Percentiles rank a stretch among this genome's conserved stretches.
Conservation (phyloP, 257 asterid genomes). For the Jaltomata sinuosa region DNA sequence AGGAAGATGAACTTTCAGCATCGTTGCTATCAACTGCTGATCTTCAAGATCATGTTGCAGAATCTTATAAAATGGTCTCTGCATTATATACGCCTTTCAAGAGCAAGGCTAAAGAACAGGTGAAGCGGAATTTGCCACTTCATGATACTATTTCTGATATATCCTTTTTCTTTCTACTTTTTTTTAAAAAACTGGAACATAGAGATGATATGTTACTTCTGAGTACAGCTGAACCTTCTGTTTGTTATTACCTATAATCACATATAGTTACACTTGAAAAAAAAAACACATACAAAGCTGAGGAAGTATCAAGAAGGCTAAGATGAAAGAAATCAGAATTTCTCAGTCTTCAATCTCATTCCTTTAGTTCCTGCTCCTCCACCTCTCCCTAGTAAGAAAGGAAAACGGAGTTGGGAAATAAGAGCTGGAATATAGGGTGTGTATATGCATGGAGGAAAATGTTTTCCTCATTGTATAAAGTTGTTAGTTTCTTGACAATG, state of each 20-base stretch:
- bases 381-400: background rate
- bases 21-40: slow-evolving; percentile 38
- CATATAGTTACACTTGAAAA: background rate
- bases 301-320: background rate
- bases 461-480: background rate
- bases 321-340: background rate
- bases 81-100: slow-evolving; percentile 88
- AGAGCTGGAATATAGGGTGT: background rate
- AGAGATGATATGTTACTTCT: background rate
- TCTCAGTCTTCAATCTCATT: background rate
- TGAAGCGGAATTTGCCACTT: slow-evolving; percentile 10
- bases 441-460: background rate
- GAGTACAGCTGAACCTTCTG: background rate
- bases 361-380: background rate
- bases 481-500: background rate
- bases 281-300: background rate
- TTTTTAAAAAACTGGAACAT: background rate
- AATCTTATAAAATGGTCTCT: slow-evolving; percentile 88
- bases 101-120: slow-evolving; percentile 89
- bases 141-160: background rate
- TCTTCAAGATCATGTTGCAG: slow-evolving; percentile 68
- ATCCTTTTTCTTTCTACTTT: background rate
- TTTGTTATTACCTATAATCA: background rate
- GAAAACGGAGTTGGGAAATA: background rate
- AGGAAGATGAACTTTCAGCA: slow-evolving; percentile 30